Evolutionary conservation across 1,284 basidiomycete genomes (phyloP).

Genomic region (Ustilago esculenta): DNA sequence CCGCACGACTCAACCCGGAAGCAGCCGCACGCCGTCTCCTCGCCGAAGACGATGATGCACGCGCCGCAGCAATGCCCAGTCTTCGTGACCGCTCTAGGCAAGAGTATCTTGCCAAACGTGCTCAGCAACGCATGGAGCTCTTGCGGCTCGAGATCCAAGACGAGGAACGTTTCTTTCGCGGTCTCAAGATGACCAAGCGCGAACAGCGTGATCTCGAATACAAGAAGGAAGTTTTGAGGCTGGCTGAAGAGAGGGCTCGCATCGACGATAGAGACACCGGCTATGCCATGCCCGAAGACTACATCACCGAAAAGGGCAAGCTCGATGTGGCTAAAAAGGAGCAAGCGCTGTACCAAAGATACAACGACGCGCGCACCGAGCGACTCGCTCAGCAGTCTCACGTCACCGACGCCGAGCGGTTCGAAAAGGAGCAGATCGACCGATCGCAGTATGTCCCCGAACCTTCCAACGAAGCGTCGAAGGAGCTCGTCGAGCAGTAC

Average conservation of each 20-base stretch:
- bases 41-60: constrained; percentile 67
- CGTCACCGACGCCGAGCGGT: constrained; percentile 91
- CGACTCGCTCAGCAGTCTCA: constrained; percentile 75
- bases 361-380: constrained; percentile 77
- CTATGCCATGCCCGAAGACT: constrained; percentile 73
- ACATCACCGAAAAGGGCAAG: constrained; percentile 97
- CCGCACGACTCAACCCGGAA: constrained; percentile 74
- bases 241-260: constrained; percentile 91
- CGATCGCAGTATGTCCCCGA: constrained; percentile 74
- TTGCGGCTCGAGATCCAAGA: constrained; percentile 79
- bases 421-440: constrained; percentile 86
- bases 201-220: constrained; percentile 84
- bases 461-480: constrained; percentile 73
- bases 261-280: constrained; percentile 78
- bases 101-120: constrained; percentile 95
- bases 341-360: constrained; percentile 86
- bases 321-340: constrained; percentile 97
- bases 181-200: constrained; percentile 75
- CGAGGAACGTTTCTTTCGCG: constrained; percentile 62
- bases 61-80: constrained; percentile 49
- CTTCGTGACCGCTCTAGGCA: constrained; percentile 71
- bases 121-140: constrained; percentile 93
- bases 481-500: constrained; percentile 70
- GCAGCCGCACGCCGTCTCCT: constrained; percentile 81
- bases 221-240: constrained; percentile 89